Base-by-base conservation (phyloP, 164 flowering plant genomes). In the Nymphaea thermarum region DNA sequence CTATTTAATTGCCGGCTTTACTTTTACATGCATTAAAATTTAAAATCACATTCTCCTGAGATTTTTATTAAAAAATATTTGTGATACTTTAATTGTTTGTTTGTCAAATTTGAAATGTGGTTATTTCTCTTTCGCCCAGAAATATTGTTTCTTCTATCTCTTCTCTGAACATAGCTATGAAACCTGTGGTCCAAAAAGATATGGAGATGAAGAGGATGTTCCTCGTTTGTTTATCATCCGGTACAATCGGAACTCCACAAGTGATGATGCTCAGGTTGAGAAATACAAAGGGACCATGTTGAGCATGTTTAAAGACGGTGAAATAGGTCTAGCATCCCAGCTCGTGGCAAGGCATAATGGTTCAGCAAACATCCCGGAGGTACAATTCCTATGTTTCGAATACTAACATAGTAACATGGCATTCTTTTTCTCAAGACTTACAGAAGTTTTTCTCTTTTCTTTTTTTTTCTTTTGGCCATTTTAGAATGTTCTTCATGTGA, bases 291-390 rank as follows among this genome's bases (percentile, higher is more conserved):
- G 74, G 71, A 75, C 64, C 42, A 68, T 83, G 36, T 82, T 82
- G 76, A 78, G 79, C 68, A 69, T 72, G 44, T 71, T 78, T 45
- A 77, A 73, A 64, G 77, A 80, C 18, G 63, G 6, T 16, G 86
- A 88, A 63, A 70, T 70, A 4, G 84, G 89, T 85, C 87, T 82
- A 69, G 96, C 88, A 62, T 75, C 95, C 43, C 96, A 93, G 77
- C 89, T 95, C 63, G 97, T 93, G 67, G 96, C 98, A 5, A 82
- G 77, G 60, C 92, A 89, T 74, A 88, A 92, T 70, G 97, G 97
- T 71, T 81, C 93, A 43, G 65, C 6, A 51, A 93, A 90, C 65
- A 77, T 70, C 71, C 71, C 81, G 11, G 74, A 90, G 95, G 99
- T 93, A 75, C 63, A 36, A 10, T 45, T 45, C 53, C 53, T 45